Conservation (phyloP, 2,329 filamentous ascomycete species). For the Hymenoscyphus infarciens region DNA sequence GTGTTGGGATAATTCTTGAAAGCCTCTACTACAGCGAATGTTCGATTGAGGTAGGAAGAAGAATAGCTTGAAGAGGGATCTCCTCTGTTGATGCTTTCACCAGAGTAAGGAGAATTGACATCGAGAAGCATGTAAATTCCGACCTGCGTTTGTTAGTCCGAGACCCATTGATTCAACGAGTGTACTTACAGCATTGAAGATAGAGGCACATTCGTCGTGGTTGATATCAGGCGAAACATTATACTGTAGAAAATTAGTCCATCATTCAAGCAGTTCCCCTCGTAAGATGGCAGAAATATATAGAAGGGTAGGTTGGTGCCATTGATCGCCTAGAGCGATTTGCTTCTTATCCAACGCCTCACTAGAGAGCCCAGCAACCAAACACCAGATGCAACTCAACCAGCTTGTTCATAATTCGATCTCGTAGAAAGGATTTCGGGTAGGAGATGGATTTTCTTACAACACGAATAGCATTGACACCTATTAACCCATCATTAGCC, state of each 20-base stretch:
- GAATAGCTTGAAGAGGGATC: slow-evolving; percentile 60
- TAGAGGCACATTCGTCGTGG: slow-evolving; percentile 63
- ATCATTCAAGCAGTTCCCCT: neutral
- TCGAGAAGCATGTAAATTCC: slow-evolving; percentile 68
- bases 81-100: slow-evolving; percentile 52
- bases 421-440: too few species aligned
- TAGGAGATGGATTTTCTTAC: slow-evolving; percentile 1
- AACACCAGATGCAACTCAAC: too few species aligned
- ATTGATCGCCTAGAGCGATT: too few species aligned
- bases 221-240: slow-evolving; percentile 63
- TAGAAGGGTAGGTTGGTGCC: too few species aligned
- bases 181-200: slow-evolving; percentile 55
- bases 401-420: too few species aligned
- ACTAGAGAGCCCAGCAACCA: too few species aligned
- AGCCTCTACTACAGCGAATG: slow-evolving; percentile 63
- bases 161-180: slow-evolving; percentile 28
- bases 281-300: too few species aligned
- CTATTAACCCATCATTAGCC: slow-evolving; percentile 20
- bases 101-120: slow-evolving; percentile 61
- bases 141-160: slow-evolving; percentile 32
- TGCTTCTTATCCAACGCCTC: too few species aligned
- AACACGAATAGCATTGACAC: slow-evolving; percentile 53
- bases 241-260: slow-evolving; percentile 39
- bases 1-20: slow-evolving; percentile 66
- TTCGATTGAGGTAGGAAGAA: slow-evolving; percentile 58